Conservation (phyloP, 257 asterid genomes). For the Capsicum chinense region DNA sequence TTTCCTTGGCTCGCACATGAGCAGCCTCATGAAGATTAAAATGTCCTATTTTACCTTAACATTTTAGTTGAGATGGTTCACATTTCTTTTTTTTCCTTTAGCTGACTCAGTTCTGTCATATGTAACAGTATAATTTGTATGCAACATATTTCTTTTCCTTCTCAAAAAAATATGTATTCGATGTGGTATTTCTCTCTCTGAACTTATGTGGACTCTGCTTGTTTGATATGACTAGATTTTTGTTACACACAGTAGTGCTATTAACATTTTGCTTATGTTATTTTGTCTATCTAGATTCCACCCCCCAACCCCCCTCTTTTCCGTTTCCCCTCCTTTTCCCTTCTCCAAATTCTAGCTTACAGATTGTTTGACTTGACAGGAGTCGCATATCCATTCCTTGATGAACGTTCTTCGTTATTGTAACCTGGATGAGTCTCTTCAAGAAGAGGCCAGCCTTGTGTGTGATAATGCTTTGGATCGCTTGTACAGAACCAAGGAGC, state of each 20-base stretch:
- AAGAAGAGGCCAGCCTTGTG: constrained; percentile 84
- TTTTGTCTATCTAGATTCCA: neutral
- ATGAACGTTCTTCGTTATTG: constrained; percentile 99
- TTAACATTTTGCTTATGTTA: neutral
- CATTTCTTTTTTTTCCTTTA: neutral
- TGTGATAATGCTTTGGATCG: constrained; percentile 86
- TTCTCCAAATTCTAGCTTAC: neutral
- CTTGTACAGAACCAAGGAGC: constrained; percentile 79
- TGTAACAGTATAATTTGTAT: neutral
- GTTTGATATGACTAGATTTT: neutral
- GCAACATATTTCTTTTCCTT: neutral
- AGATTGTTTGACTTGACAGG: constrained; percentile 53
- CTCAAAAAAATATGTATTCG: too few relatives aligned
- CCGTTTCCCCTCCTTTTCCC: neutral
- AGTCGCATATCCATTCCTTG: constrained; percentile 95
- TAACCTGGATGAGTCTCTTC: constrained; percentile 91
- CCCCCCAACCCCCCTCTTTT: neutral
- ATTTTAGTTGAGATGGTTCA: constrained; percentile 20
- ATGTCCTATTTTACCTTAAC: neutral
- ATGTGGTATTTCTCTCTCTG: constrained; percentile 17
- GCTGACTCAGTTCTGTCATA: neutral
- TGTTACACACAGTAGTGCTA: neutral
- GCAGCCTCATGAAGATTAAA: neutral
- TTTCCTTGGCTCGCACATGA: neutral
- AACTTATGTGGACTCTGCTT: neutral